phyloP scores from a whole-genome alignment of 2,329 filamentous ascomycete genomes.

The Fusarium guadeloupense region DNA sequence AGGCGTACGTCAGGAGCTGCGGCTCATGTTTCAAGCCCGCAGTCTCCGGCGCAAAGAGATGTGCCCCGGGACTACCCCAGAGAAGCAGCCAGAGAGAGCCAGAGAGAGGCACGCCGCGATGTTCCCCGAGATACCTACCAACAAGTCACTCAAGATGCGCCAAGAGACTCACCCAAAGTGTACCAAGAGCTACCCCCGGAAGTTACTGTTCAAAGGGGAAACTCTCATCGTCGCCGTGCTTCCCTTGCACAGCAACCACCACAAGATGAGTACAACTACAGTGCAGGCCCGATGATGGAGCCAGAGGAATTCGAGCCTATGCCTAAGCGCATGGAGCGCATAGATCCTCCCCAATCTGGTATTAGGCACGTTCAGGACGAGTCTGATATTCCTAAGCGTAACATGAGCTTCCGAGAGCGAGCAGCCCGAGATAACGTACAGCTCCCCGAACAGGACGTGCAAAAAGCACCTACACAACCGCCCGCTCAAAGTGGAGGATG shows the following conservation, averaged over 20 bases:
- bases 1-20: slow-evolving; percentile 24
- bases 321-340: slow-evolving; percentile 25
- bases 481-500: slow-evolving; percentile 48
- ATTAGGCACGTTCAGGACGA: slow-evolving; percentile 54
- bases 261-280: slow-evolving; percentile 34
- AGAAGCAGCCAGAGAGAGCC: slow-evolving; percentile 25
- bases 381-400: slow-evolving; percentile 59
- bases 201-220: slow-evolving; percentile 28
- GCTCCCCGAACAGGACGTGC: slow-evolving; percentile 44
- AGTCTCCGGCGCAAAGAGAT: slow-evolving; percentile 25
- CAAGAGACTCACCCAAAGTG: slow-evolving; percentile 20
- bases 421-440: slow-evolving; percentile 57
- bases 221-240: slow-evolving; percentile 30
- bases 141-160: slow-evolving; percentile 23
- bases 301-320: slow-evolving; percentile 24
- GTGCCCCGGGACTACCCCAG: slow-evolving; percentile 18
- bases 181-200: slow-evolving; percentile 28
- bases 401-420: slow-evolving; percentile 69
- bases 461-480: slow-evolving; percentile 41
- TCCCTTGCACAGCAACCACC: slow-evolving; percentile 32
- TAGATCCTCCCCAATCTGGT: slow-evolving; percentile 42
- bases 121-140: slow-evolving; percentile 14
- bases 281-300: slow-evolving; percentile 34
- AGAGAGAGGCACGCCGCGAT: slow-evolving; percentile 11
- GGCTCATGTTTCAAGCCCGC: slow-evolving; percentile 24